phyloP scores from a whole-genome alignment of 202 grass and related monocot species.

The Zoysia matrella region DNA sequence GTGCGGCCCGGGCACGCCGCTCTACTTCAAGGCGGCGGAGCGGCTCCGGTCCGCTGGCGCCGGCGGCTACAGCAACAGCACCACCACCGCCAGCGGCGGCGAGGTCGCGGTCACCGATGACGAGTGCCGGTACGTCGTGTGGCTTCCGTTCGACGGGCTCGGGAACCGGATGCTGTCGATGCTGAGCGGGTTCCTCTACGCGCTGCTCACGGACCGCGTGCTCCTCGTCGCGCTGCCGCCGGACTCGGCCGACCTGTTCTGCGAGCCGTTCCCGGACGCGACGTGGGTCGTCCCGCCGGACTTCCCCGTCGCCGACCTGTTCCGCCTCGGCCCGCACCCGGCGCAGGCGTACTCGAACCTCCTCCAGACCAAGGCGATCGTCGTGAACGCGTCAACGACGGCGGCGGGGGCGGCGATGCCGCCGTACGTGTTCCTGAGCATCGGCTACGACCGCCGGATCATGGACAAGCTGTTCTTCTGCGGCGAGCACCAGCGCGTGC shows the following conservation, averaged over 20 bases:
- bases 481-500: constrained; percentile 58
- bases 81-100: too few species aligned
- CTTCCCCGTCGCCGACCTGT: constrained; percentile 56
- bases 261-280: constrained; percentile 63
- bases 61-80: too few species aligned
- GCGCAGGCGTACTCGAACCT: constrained; percentile 53
- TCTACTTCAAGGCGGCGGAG: constrained; percentile 40
- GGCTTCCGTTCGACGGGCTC: constrained; percentile 60
- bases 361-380: constrained; percentile 21
- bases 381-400: neutral
- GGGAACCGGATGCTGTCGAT: constrained; percentile 71
- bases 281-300: constrained; percentile 65
- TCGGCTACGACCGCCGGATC: constrained; percentile 48
- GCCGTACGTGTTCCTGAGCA: constrained; percentile 60
- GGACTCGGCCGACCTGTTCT: constrained; percentile 64
- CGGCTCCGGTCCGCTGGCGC: constrained; percentile 43
- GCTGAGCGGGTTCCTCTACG: constrained; percentile 59
- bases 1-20: constrained; percentile 51
- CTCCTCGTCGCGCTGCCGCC: constrained; percentile 44
- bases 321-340: constrained; percentile 23
- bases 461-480: constrained; percentile 61
- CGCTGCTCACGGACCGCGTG: constrained; percentile 59
- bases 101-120: too few species aligned
- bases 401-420: constrained; percentile 1
- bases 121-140: constrained; percentile 64